Base-by-base conservation (phyloP, 257 asterid genomes). In the Ajuga chamaepitys region DNA sequence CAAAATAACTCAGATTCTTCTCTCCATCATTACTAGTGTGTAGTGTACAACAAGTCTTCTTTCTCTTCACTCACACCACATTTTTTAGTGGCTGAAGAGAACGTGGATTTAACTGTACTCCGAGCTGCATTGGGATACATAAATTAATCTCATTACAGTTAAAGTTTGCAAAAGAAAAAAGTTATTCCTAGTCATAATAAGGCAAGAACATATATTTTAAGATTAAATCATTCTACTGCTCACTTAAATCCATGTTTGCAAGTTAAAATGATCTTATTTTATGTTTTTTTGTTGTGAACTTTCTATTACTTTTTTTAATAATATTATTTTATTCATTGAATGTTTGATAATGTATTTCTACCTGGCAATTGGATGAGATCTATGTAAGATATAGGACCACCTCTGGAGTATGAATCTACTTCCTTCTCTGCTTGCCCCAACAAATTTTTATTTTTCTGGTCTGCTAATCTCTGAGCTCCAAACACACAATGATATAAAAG, bases 381-480 rank as follows among this genome's bases (percentile, higher is more conserved):
- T 25, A 95, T 87, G 77, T 88, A 90, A 22, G 95, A 75, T 63
- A 94, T 90, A 14, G 91, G 96, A 54, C 97, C 96, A 9, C 93
- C 96, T 79, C 82, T 86, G 44, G 95, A 83, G 35, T 82, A 75
- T 3, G 85, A 74, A 77, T 94, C 97, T 47, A 90, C 79, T 75
- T 88, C 95, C 89, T 88, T 94, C 80, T 94, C 90, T 11, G 73
- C 78, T 64, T 81, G 91, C 77, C 90, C 99, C 71, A 94, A 70
- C 52, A 88, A 77, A 81, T 22, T 75, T 92, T 53, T 85, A 86
- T 83, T 94, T 90, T 85, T 90, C 99, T 68, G 96, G 91, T 72
- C 99, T 76, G 84, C 79, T 85, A 54, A 94, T 83, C 96, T 94
- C 97, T 88, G 96, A 83, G 90, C 99, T 94, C 90, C 91, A 85